Evolutionary conservation across 164 flowering plant species (phyloP).

Genomic region (Umbellularia californica): DNA sequence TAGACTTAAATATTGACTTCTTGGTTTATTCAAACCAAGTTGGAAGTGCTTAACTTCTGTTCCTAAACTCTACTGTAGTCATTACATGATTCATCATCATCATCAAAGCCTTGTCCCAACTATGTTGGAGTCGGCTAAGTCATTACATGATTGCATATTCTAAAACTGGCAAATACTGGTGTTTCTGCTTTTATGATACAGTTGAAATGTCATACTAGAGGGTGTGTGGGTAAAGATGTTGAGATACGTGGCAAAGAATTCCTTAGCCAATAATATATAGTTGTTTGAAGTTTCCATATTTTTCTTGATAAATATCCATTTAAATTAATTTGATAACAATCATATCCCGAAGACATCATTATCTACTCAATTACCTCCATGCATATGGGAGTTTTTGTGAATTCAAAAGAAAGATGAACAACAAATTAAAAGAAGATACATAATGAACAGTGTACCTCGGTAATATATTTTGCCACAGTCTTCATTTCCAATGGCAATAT

Average conservation of each 20-base stretch:
- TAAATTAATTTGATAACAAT: neutral
- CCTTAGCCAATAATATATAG: neutral
- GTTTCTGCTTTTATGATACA: neutral
- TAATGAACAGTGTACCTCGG: conserved; percentile 37
- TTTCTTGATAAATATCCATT: neutral
- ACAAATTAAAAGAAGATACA: neutral
- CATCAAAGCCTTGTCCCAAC: too few species aligned
- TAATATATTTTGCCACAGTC: conserved; percentile 74
- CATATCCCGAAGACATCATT: too few species aligned
- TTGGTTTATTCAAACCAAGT: neutral
- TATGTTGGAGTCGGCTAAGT: too few species aligned
- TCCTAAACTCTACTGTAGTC: too few species aligned
- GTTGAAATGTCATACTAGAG: neutral
- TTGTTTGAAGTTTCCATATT: neutral
- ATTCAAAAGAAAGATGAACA: neutral
- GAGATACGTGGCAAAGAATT: neutral
- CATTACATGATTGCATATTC: neutral
- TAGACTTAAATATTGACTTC: neutral
- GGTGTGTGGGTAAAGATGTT: neutral
- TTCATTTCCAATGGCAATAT: conserved; percentile 89
- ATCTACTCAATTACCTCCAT: too few species aligned
- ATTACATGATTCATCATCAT: too few species aligned
- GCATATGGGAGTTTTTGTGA: neutral
- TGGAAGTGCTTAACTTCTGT: too few species aligned
- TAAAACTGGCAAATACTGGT: neutral